phyloP scores from a whole-genome alignment of 1,139 yeast species.

The Arxiozyma heterogenica region DNA sequence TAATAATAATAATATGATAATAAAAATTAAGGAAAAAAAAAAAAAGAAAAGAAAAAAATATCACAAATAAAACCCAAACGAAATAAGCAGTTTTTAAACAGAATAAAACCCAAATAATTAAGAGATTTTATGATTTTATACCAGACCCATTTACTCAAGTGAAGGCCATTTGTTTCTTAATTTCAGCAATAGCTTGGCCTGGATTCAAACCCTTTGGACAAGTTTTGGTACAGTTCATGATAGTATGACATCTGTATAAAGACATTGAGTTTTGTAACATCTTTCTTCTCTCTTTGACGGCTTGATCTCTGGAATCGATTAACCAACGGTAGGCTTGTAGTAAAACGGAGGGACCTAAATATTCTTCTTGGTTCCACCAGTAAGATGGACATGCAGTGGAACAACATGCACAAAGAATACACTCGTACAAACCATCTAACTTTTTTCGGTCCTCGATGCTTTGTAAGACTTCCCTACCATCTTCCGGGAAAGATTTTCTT shows the following conservation, averaged over 20 bases:
- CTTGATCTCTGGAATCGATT: slow-evolving; percentile 94
- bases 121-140: too few species aligned
- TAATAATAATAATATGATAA: too few species aligned
- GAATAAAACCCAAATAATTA: too few species aligned
- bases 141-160: slow-evolving; percentile 24
- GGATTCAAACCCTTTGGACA: slow-evolving; percentile 99
- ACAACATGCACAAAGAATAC: slow-evolving; percentile 98
- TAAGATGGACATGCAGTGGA: slow-evolving; percentile 98
- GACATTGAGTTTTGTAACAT: slow-evolving; percentile 96
- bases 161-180: slow-evolving; percentile 80
- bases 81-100: too few species aligned
- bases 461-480: slow-evolving; percentile 91
- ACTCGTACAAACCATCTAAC: slow-evolving; percentile 93
- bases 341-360: slow-evolving; percentile 95
- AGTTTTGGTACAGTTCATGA: slow-evolving; percentile 95
- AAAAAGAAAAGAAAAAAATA: background rate
- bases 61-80: background rate
- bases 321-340: slow-evolving; percentile 99
- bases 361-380: slow-evolving; percentile 99
- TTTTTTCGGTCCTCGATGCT: slow-evolving; percentile 89
- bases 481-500: slow-evolving; percentile 69
- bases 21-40: background rate
- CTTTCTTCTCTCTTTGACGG: slow-evolving; percentile 68
- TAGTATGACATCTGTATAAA: slow-evolving; percentile 96
- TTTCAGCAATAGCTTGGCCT: slow-evolving; percentile 94